A percentile compares a stretch with the other conserved stretches of the same genome.
phyloP scores from a whole-genome alignment of 176 grass and related monocot species.

The Cenchrus purpureus region DNA sequence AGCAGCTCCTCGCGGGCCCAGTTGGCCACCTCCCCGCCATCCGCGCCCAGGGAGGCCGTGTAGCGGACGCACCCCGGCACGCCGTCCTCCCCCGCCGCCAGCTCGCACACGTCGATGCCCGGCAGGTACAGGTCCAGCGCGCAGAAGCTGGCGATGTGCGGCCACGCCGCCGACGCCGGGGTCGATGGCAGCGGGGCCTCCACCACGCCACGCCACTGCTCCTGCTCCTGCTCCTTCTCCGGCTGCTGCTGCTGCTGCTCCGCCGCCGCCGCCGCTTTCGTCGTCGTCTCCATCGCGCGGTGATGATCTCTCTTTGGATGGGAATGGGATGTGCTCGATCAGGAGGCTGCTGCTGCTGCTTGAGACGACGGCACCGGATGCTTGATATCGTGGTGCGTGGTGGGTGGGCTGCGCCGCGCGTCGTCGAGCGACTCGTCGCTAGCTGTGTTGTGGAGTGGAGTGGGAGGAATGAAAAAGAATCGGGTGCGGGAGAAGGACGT shows the following conservation, averaged over 20 bases:
- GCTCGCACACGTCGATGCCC: conserved; percentile 56
- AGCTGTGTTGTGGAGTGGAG: neutral
- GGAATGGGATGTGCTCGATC: neutral
- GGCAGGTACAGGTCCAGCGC: conserved; percentile 62
- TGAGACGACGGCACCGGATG: too few species aligned
- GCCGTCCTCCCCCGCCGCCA: conserved; percentile 29
- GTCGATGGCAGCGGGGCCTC: conserved; percentile 45
- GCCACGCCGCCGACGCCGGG: conserved; percentile 54
- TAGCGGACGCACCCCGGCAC: conserved; percentile 62
- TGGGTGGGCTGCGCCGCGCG: neutral
- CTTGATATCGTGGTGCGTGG: neutral
- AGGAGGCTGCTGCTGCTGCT: neutral
- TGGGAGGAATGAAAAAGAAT: neutral
- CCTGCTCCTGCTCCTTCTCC: neutral
- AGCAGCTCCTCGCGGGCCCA: conserved; percentile 84
- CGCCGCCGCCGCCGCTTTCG: neutral
- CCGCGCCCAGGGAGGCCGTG: conserved; percentile 16
- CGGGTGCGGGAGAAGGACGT: neutral
- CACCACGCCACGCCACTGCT: conserved; percentile 60
- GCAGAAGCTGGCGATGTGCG: conserved; percentile 75
- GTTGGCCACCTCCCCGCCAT: neutral
- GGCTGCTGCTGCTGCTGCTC: neutral
- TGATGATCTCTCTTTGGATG: neutral
- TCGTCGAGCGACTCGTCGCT: neutral
- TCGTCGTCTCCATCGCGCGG: neutral